These are phyloP conservation scores for Pythium myriotylum DNA, from an alignment of 352 stramenopile genomes.

Conservation along the genomic window DNA sequence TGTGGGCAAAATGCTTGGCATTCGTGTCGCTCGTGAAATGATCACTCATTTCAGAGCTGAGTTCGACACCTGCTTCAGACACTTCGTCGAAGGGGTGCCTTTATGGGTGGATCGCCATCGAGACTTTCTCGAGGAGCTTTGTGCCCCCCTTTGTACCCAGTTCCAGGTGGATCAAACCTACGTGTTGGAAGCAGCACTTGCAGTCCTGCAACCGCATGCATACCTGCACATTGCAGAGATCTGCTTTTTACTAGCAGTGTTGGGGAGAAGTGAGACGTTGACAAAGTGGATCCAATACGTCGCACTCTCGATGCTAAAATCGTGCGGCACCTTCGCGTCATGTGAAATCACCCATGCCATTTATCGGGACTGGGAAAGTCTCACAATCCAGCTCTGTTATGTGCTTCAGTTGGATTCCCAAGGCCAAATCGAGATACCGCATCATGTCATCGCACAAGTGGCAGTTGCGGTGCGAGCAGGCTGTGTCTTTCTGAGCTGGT, in stretches of 20 bases:
- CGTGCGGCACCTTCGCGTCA: constrained; percentile 75
- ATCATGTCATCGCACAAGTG: constrained; percentile 57
- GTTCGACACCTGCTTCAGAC: constrained; percentile 49
- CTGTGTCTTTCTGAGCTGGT: constrained; percentile 77
- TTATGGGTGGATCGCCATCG: constrained; percentile 42
- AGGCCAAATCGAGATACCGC: constrained; percentile 52
- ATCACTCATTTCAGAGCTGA: constrained; percentile 81
- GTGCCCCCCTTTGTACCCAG: constrained; percentile 68
- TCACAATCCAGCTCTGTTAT: constrained; percentile 84
- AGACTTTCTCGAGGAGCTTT: constrained; percentile 75
- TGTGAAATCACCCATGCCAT: constrained; percentile 75
- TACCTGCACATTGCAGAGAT: constrained; percentile 84
- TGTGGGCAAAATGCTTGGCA: constrained; percentile 87
- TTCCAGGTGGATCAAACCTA: constrained; percentile 83
- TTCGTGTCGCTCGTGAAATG: constrained; percentile 82
- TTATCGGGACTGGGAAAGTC: constrained; percentile 81
- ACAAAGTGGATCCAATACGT: constrained; percentile 86
- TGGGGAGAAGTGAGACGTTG: constrained; percentile 53
- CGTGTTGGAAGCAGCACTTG: constrained; percentile 74
- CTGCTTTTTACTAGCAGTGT: constrained; percentile 73
- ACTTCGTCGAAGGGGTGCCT: constrained; percentile 31
- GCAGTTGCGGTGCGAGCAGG: constrained; percentile 72
- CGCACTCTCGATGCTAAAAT: constrained; percentile 78
- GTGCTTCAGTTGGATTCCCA: constrained; percentile 69
- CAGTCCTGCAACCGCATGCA: constrained; percentile 80